These are phyloP conservation scores for Oryza meridionalis DNA, from an alignment of 176 grass and related monocot genomes.

Conservation along the genomic window DNA sequence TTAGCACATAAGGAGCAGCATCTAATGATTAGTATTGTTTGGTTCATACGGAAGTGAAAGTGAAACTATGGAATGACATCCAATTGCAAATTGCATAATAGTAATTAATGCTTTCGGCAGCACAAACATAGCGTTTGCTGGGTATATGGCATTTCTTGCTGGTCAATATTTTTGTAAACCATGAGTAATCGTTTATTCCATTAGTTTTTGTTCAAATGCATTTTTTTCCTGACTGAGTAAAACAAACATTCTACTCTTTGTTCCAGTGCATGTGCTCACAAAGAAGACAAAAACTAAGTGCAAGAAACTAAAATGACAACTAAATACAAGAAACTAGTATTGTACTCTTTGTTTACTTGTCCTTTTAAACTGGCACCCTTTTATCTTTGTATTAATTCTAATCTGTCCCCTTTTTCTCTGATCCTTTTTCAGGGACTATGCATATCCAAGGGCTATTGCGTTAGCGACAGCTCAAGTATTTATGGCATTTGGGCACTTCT, in stretches of 20 bases:
- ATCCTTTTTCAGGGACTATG: constrained; percentile 61
- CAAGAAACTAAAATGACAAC: constrained; percentile 1
- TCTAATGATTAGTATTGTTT: not conserved
- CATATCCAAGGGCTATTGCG: constrained; percentile 79
- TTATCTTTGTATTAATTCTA: not conserved
- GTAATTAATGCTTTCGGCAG: not conserved
- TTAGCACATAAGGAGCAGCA: not conserved
- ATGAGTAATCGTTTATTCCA: not conserved
- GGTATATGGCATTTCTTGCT: not conserved
- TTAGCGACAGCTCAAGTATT: constrained; percentile 74
- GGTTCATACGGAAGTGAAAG: not conserved
- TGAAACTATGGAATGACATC: no score
- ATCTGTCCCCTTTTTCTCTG: not conserved
- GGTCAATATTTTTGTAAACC: not conserved
- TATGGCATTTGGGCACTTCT: constrained; percentile 82
- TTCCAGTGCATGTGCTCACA: not conserved
- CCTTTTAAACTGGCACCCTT: not conserved
- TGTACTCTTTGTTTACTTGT: not conserved
- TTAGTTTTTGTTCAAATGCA: not conserved
- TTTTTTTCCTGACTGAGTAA: not conserved
- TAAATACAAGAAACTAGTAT: not conserved
- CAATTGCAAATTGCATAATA: no score
- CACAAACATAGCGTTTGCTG: not conserved
- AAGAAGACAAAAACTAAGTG: not conserved
- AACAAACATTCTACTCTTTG: not conserved